Percentiles rank a stretch among this genome's conserved stretches.
Conservation (phyloP, 441 rosid species). For the Pelargonium cotyledonis region DNA sequence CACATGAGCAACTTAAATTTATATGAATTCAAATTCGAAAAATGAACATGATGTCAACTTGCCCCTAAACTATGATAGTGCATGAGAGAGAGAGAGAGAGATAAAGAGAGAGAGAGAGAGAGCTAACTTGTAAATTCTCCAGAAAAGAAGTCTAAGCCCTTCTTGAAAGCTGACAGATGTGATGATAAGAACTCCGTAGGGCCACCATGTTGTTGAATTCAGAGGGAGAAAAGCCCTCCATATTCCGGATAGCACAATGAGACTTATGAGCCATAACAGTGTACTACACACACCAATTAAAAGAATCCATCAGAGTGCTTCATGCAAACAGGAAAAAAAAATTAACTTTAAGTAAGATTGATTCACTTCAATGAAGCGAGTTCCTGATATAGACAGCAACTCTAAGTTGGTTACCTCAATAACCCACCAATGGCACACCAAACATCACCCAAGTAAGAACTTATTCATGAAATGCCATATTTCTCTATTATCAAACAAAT, state of each 20-base stretch:
- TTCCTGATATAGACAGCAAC: not conserved
- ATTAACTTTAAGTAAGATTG: not conserved
- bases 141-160: conserved; percentile 72
- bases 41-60: too few relatives aligned
- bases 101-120: too few relatives aligned
- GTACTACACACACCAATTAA: conserved; percentile 41
- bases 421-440: not conserved
- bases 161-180: conserved; percentile 80
- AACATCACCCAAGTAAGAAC: not conserved
- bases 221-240: conserved; percentile 94
- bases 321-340: not conserved
- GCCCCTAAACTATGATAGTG: too few relatives aligned
- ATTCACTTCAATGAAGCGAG: too few relatives aligned
- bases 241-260: conserved; percentile 68
- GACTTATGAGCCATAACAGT: conserved; percentile 78
- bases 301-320: conserved; percentile 4
- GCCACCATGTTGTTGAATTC: conserved; percentile 66
- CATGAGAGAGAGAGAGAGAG: too few relatives aligned
- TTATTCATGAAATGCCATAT: not conserved
- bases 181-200: conserved; percentile 66
- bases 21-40: too few relatives aligned
- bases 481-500: not conserved
- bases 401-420: not conserved
- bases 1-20: too few relatives aligned
- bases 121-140: conserved; percentile 73